Evolutionary conservation across 805 yeast species (phyloP).

Genomic region (Suhomyces tanzawaensis): DNA sequence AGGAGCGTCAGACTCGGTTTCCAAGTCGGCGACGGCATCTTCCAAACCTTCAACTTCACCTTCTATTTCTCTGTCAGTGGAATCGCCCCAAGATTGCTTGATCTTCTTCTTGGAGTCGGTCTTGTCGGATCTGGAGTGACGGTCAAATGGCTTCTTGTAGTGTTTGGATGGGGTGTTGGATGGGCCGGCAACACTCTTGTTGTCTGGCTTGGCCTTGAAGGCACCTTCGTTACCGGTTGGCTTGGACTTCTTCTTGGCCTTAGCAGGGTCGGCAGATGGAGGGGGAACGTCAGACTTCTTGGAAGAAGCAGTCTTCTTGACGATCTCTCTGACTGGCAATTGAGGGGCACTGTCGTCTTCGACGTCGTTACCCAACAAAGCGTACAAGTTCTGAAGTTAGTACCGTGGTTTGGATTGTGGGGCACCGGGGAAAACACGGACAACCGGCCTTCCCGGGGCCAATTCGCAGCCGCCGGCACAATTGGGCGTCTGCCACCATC

Average conservation of each 20-base stretch:
- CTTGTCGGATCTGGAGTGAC: slow-evolving; percentile 82
- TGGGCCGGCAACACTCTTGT: slow-evolving; percentile 64
- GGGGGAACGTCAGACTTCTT: slow-evolving; percentile 85
- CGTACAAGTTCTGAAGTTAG: slow-evolving; percentile 64
- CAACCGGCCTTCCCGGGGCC: neutral
- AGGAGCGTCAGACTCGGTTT: slow-evolving; percentile 38
- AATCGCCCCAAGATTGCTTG: slow-evolving; percentile 86
- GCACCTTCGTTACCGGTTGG: slow-evolving; percentile 90
- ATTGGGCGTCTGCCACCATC: neutral
- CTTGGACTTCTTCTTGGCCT: slow-evolving; percentile 67
- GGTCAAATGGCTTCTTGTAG: slow-evolving; percentile 67
- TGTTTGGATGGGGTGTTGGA: slow-evolving; percentile 51
- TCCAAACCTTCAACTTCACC: slow-evolving; percentile 53
- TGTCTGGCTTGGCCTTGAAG: slow-evolving; percentile 58
- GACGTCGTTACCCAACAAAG: slow-evolving; percentile 84
- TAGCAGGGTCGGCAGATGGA: slow-evolving; percentile 75
- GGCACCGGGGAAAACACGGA: neutral
- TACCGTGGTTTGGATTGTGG: neutral
- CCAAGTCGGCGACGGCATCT: slow-evolving; percentile 43
- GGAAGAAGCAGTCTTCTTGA: slow-evolving; percentile 78
- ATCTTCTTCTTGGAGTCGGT: slow-evolving; percentile 81
- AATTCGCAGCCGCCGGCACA: neutral
- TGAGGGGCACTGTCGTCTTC: slow-evolving; percentile 67
- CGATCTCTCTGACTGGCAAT: slow-evolving; percentile 67
- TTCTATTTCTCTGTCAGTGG: slow-evolving; percentile 60